Conservation (phyloP, 1,284 basidiomycete genomes). For the Boletus semigastroideus region DNA sequence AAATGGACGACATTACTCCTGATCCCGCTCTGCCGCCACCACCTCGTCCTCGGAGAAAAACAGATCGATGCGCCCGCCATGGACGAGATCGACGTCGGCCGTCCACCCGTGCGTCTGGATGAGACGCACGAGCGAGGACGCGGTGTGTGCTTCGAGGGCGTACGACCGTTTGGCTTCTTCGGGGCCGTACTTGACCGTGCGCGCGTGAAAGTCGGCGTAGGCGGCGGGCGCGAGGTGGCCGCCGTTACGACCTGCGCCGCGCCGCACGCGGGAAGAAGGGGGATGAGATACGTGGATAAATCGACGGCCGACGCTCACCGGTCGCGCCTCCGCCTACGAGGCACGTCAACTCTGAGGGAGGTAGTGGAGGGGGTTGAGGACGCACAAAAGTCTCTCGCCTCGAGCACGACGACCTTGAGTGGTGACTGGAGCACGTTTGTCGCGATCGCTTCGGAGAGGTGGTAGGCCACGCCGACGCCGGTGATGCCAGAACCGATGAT, state of each 20-base stretch:
- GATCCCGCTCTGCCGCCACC: too few species aligned
- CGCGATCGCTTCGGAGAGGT: slow-evolving; percentile 49
- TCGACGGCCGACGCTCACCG: slow-evolving; percentile 39
- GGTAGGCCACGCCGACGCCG: slow-evolving; percentile 69
- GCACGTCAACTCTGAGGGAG: slow-evolving; percentile 6
- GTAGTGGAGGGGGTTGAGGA: slow-evolving; percentile 12
- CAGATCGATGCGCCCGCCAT: slow-evolving; percentile 55
- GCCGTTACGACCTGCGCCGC: slow-evolving; percentile 63
- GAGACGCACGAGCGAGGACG: slow-evolving; percentile 48
- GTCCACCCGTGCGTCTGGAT: slow-evolving; percentile 45
- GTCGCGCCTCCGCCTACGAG: slow-evolving; percentile 75
- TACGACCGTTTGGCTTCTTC: slow-evolving; percentile 56
- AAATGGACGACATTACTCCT: too few species aligned
- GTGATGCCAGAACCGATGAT: slow-evolving; percentile 80
- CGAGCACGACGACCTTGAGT: slow-evolving; percentile 58
- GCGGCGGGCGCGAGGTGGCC: slow-evolving; percentile 66
- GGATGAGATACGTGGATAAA: neutral
- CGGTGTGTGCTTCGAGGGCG: slow-evolving; percentile 59
- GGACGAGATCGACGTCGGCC: slow-evolving; percentile 60
- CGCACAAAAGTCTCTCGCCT: slow-evolving; percentile 79
- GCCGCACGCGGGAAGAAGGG: neutral
- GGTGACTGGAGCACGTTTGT: slow-evolving; percentile 17
- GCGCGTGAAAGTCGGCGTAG: slow-evolving; percentile 47
- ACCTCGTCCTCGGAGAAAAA: slow-evolving; percentile 52
- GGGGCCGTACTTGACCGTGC: slow-evolving; percentile 42